These are phyloP conservation scores for Davidsoniella neocaledoniae DNA, from an alignment of 2,329 filamentous ascomycete species.

Conservation along the genomic window DNA sequence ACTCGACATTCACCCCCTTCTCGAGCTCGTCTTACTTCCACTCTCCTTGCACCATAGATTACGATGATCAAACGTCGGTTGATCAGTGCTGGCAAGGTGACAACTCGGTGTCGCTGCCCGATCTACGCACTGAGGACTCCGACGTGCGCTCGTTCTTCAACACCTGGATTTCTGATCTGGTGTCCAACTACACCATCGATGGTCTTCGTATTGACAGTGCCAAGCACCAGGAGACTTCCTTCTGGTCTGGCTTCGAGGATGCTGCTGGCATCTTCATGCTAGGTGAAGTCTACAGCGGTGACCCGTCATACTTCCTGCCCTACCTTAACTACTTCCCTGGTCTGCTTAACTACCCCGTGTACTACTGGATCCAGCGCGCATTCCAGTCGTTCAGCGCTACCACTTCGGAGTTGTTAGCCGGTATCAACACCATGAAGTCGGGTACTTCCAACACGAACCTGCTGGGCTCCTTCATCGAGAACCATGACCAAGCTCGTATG, in stretches of 20 bases:
- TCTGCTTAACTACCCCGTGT: slow-evolving; percentile 28
- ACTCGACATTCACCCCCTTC: slow-evolving; percentile 37
- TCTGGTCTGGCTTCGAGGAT: slow-evolving; percentile 31
- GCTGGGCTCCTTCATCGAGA: slow-evolving; percentile 41
- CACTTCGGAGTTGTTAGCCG: slow-evolving; percentile 37
- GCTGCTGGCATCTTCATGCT: slow-evolving; percentile 46
- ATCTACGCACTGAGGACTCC: slow-evolving; percentile 61
- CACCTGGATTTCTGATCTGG: slow-evolving; percentile 47
- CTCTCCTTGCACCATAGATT: slow-evolving; percentile 34
- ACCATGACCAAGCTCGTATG: slow-evolving; percentile 44
- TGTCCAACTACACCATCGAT: slow-evolving; percentile 51
- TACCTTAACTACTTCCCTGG: slow-evolving; percentile 35
- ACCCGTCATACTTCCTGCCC: slow-evolving; percentile 33
- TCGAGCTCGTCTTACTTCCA: slow-evolving; percentile 37
- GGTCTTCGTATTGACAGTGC: slow-evolving; percentile 54
- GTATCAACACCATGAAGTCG: slow-evolving; percentile 41
- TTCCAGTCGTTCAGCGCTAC: slow-evolving; percentile 12
- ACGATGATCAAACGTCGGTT: slow-evolving; percentile 25
- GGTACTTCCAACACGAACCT: slow-evolving; percentile 27
- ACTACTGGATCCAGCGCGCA: slow-evolving; percentile 13
- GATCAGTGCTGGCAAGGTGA: slow-evolving; percentile 35
- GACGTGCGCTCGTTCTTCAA: slow-evolving; percentile 51
- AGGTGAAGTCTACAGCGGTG: slow-evolving; percentile 43
- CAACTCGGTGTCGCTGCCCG: slow-evolving; percentile 31
- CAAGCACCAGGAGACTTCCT: slow-evolving; percentile 45